phyloP scores from a whole-genome alignment of 768 basidiomycete species.

The Boletus coccyginus region DNA sequence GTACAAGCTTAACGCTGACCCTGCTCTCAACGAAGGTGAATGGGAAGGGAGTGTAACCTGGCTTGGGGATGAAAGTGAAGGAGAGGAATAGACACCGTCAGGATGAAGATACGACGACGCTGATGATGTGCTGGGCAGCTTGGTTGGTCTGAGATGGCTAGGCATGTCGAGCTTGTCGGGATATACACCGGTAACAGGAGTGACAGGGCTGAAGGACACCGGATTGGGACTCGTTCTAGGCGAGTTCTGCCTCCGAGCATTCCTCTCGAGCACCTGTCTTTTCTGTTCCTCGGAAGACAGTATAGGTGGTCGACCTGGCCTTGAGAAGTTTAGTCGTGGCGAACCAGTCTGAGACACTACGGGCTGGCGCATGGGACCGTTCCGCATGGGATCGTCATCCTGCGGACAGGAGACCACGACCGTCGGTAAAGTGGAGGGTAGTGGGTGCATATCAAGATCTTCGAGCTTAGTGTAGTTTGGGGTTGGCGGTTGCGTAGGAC shows the following conservation, averaged over 20 bases:
- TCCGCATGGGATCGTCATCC: slow-evolving; percentile 24
- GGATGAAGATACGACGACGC: slow-evolving; percentile 19
- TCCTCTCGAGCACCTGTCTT: slow-evolving; percentile 54
- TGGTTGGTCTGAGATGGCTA: neutral
- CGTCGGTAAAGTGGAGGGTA: slow-evolving; percentile 40
- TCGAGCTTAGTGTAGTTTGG: slow-evolving; percentile 4
- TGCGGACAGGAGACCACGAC: slow-evolving; percentile 54
- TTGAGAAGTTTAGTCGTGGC: slow-evolving; percentile 58
- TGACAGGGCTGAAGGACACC: slow-evolving; percentile 11
- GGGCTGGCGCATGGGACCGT: slow-evolving; percentile 36
- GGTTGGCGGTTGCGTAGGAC: slow-evolving; percentile 3
- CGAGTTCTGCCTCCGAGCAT: slow-evolving; percentile 41
- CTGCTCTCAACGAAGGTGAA: slow-evolving; percentile 36
- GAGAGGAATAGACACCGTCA: slow-evolving; percentile 9
- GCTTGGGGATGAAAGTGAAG: slow-evolving; percentile 9
- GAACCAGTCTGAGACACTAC: slow-evolving; percentile 32
- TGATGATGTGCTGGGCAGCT: neutral
- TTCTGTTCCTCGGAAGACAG: slow-evolving; percentile 39
- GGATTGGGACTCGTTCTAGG: slow-evolving; percentile 21
- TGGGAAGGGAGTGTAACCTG: slow-evolving; percentile 26
- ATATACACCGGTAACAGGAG: slow-evolving; percentile 23
- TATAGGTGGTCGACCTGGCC: slow-evolving; percentile 51
- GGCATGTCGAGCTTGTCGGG: neutral
- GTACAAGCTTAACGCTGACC: slow-evolving; percentile 47
- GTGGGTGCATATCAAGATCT: slow-evolving; percentile 13